A percentile compares a stretch with the other conserved stretches of the same genome.
These are phyloP conservation scores for Epithele typhae DNA, from an alignment of 768 basidiomycete species.

Conservation along the genomic window DNA sequence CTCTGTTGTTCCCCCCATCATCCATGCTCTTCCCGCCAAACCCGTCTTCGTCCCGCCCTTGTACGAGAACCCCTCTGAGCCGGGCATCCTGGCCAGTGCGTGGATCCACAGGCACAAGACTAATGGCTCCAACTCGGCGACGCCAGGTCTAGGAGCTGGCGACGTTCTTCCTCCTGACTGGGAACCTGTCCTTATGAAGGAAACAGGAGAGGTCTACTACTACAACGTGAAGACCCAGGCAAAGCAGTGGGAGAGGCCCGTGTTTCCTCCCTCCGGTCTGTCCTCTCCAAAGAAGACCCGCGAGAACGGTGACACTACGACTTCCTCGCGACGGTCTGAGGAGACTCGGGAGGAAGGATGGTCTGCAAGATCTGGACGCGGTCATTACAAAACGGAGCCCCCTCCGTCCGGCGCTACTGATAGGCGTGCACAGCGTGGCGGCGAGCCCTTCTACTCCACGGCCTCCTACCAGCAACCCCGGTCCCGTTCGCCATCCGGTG, in stretches of 20 bases:
- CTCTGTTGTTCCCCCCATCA: conserved; percentile 26
- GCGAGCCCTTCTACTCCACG: background rate
- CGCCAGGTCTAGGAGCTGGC: conserved; percentile 18
- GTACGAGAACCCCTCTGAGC: conserved; percentile 44
- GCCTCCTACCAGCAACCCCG: conserved; percentile 1
- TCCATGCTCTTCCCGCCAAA: conserved; percentile 69
- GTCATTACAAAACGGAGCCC: conserved; percentile 58
- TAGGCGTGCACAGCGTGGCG: conserved; percentile 9
- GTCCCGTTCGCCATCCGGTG: conserved; percentile 4
- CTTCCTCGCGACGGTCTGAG: conserved; percentile 22
- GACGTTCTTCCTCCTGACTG: conserved; percentile 51
- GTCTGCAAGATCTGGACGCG: conserved; percentile 41
- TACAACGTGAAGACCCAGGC: conserved; percentile 53
- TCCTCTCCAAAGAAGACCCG: conserved; percentile 21
- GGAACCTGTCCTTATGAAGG: conserved; percentile 47
- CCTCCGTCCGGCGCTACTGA: conserved; percentile 5
- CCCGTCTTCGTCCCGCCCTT: conserved; percentile 44
- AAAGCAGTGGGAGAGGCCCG: conserved; percentile 56
- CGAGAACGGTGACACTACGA: conserved; percentile 17
- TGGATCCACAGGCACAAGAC: conserved; percentile 35
- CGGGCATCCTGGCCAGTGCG: conserved; percentile 59
- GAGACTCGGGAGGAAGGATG: conserved; percentile 20
- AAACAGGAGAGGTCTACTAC: conserved; percentile 44
- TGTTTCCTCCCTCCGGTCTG: conserved; percentile 21
- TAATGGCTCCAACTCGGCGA: conserved; percentile 24